Conservation (phyloP, 192 early-diverging fungal genomes). For the Linnemannia zychae region DNA sequence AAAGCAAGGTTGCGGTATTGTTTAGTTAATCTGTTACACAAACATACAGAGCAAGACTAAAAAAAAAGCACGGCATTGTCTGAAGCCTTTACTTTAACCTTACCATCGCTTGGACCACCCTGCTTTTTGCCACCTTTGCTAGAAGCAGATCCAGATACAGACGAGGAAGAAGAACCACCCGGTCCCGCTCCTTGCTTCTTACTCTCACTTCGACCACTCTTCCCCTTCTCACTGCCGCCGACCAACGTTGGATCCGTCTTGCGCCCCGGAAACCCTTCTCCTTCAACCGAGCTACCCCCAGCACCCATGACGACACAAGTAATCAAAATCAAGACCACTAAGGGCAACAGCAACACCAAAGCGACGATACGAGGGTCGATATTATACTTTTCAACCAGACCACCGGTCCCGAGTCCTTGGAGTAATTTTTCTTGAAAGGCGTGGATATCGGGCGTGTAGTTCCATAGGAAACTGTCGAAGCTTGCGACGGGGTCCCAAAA, state of each 20-base stretch:
- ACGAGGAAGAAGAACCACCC: not conserved
- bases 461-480: slow-evolving; percentile 29
- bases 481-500: slow-evolving; percentile 2
- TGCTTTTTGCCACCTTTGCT: not conserved
- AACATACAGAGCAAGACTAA: not conserved
- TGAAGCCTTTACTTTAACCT: not conserved
- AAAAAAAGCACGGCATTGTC: not conserved
- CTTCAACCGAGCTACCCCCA: not conserved
- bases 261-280: not conserved
- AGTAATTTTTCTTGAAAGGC: not conserved
- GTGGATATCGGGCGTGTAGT: slow-evolving; percentile 27
- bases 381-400: slow-evolving; percentile 16
- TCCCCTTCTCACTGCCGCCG: not conserved
- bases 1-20: too few species aligned
- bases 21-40: not conserved
- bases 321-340: not conserved
- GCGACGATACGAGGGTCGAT: slow-evolving; percentile 17
- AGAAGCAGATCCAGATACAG: not conserved
- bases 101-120: slow-evolving; percentile 6
- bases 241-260: not conserved
- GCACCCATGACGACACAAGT: not conserved
- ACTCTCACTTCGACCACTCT: not conserved
- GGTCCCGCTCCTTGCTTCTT: not conserved
- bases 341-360: not conserved
- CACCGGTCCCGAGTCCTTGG: not conserved